These are phyloP conservation scores for Mortierella sp. DNA, from an alignment of 371 early-diverging fungal genomes.

Conservation along the genomic window DNA sequence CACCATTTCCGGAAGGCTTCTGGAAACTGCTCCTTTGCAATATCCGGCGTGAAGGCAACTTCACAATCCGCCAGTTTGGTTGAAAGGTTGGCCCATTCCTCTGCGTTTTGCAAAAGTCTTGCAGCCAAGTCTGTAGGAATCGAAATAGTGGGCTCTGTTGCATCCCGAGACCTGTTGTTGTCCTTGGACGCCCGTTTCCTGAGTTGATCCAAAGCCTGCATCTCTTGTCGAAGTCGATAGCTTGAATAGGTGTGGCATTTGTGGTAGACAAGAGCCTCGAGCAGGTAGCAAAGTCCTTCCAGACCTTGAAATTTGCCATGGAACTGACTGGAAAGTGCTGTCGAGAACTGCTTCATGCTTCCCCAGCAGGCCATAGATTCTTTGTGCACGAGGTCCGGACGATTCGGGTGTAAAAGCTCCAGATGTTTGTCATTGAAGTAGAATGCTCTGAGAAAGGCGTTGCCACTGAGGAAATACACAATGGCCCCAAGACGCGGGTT, in stretches of 20 bases:
- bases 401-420: constrained; percentile 7
- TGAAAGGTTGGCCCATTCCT: constrained; percentile 22
- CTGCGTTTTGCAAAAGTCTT: constrained; percentile 17
- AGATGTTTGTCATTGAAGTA: constrained; percentile 22
- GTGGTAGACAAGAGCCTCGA: constrained; percentile 29
- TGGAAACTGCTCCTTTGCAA: constrained; percentile 22
- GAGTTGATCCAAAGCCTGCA: constrained; percentile 11
- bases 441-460: constrained; percentile 25
- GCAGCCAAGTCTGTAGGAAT: constrained; percentile 5
- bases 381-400: constrained; percentile 8
- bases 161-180: neutral
- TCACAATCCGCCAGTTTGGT: constrained; percentile 20
- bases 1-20: constrained; percentile 28
- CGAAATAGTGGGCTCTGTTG: constrained; percentile 1
- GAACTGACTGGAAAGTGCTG: constrained; percentile 22
- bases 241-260: constrained; percentile 23
- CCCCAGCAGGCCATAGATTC: constrained; percentile 36
- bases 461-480: constrained; percentile 28
- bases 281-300: constrained; percentile 25
- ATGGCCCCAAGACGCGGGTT: constrained; percentile 29
- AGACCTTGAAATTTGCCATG: constrained; percentile 18
- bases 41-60: constrained; percentile 15
- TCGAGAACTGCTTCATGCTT: constrained; percentile 25
- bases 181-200: constrained; percentile 6
- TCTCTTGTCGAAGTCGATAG: constrained; percentile 18